phyloP scores from a whole-genome alignment of 176 grass and related monocot species.

The Bolboschoenus planiculmis region DNA sequence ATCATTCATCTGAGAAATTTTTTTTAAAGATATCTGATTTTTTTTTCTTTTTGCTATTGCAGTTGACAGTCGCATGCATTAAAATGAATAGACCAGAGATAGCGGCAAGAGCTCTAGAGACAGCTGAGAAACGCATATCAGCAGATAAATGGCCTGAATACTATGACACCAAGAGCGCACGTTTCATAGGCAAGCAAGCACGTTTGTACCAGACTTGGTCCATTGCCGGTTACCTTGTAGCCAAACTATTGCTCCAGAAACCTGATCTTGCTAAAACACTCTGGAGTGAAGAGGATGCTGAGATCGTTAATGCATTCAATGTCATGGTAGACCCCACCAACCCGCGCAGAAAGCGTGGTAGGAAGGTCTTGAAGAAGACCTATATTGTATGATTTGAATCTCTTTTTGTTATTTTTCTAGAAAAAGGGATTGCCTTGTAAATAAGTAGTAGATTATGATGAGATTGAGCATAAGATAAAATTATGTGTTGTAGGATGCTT shows the following conservation, averaged over 20 bases:
- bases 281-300: slow-evolving; percentile 79
- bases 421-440: slow-evolving; percentile 39
- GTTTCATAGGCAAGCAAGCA: slow-evolving; percentile 79
- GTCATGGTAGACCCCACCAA: slow-evolving; percentile 35
- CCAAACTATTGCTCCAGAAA: slow-evolving; percentile 60
- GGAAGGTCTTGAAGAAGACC: slow-evolving; percentile 81
- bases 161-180: slow-evolving; percentile 68
- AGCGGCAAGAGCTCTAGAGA: slow-evolving; percentile 67
- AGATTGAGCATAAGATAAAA: slow-evolving; percentile 13
- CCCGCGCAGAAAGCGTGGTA: slow-evolving; percentile 42
- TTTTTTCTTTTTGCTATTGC: slow-evolving; percentile 16
- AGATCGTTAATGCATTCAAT: slow-evolving; percentile 75
- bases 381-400: slow-evolving; percentile 45
- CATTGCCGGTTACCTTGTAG: slow-evolving; percentile 69
- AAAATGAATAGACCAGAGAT: slow-evolving; percentile 85
- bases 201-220: slow-evolving; percentile 81
- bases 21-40: neutral
- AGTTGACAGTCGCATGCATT: slow-evolving; percentile 82
- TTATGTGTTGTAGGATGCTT: slow-evolving; percentile 31
- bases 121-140: slow-evolving; percentile 57
- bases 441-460: slow-evolving; percentile 24
- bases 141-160: slow-evolving; percentile 85
- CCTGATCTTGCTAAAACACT: slow-evolving; percentile 72
- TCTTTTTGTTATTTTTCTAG: slow-evolving; percentile 3
- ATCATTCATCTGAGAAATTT: neutral